Conservation (phyloP, 805 yeast species). For the Metschnikowia proteae region DNA sequence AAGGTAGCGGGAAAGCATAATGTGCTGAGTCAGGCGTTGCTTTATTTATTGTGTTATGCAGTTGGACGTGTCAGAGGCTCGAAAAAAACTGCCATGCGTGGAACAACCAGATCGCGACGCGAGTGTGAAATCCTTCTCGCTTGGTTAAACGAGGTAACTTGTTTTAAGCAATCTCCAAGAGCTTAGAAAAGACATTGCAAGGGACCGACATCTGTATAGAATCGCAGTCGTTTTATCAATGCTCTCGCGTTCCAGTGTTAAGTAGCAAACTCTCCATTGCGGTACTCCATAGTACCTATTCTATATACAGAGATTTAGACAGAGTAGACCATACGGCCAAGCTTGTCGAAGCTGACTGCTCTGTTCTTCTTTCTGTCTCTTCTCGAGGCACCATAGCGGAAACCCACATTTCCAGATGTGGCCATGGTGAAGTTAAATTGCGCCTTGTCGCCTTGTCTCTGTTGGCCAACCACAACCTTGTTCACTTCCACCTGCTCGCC, state of each 20-base stretch:
- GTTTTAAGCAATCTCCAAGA: too few species aligned
- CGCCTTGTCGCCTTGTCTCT: slow-evolving; percentile 64
- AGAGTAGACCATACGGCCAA: slow-evolving; percentile 53
- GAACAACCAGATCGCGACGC: slow-evolving; percentile 6
- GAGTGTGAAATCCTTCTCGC: not conserved
- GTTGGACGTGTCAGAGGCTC: slow-evolving; percentile 8
- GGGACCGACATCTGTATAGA: too few species aligned
- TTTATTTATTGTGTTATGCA: not conserved
- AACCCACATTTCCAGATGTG: slow-evolving; percentile 81
- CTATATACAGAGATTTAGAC: slow-evolving; percentile 7
- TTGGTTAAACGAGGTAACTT: not conserved
- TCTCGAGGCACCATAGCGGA: slow-evolving; percentile 84
- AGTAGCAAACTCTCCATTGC: not conserved
- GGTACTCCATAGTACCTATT: not conserved
- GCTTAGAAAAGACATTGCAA: too few species aligned
- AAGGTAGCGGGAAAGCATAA: slow-evolving; percentile 15
- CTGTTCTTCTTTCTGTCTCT: slow-evolving; percentile 89
- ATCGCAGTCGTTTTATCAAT: too few species aligned
- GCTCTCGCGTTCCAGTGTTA: too few species aligned
- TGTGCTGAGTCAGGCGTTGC: slow-evolving; percentile 1
- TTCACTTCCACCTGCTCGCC: slow-evolving; percentile 27
- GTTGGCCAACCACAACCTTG: slow-evolving; percentile 48
- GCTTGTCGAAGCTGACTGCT: slow-evolving; percentile 62
- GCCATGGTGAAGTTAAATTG: slow-evolving; percentile 73
- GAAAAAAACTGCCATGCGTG: slow-evolving; percentile 9